Base-by-base conservation (phyloP, 768 basidiomycete species). In the Termitomyces titanicus region DNA sequence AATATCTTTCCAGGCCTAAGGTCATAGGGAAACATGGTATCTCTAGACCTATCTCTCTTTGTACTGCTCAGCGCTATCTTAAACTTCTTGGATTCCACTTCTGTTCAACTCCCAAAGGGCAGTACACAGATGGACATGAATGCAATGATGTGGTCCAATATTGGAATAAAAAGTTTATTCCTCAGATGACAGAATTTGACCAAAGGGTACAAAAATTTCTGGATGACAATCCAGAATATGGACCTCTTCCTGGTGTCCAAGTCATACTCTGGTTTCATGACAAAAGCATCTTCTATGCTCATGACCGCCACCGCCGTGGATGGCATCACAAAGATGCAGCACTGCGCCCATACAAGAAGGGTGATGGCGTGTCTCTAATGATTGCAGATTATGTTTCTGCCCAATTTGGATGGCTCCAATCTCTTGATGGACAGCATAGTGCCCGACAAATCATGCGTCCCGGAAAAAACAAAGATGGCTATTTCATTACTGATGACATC, bases 121-220 rank as follows among this genome's bases (percentile, higher is more conserved):
- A n/a, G n/a, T n/a, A n/a, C n/a, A n/a, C n/a, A 59, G 57, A 12
- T 72, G n/a, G n/a, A n/a, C n/a, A n/a, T n/a, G n/a, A n/a, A n/a
- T n/a, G n/a, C n/a, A n/a, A n/a, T n/a, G n/a, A 76, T 63, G 68
- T 77, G 6, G 63, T 69, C 1, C 25, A 61, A 1, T 72, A 75
- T 49, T 61, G 62, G 0, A 59, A 72, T 37, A 39, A 61, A 13
- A 38, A 56, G 10, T 68, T 64, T 52, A 42, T 68, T 3, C 65
- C 63, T 15, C 18, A 20, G n/a, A 57, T 58, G 51, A 34, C 48
- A 24, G 48, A 63, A 22, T 31, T 58, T 5, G 56, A 63, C 45
- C 24, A 40, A 7, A 17, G 42, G 8, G 59, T 64, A 33, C 20
- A 25, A 58, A 15, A 9, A 50, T 37, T 27, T 57, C 63, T 40